These are phyloP conservation scores for Aspergillus tubingensis DNA, from an alignment of 2,329 filamentous ascomycete species.

Conservation along the genomic window DNA sequence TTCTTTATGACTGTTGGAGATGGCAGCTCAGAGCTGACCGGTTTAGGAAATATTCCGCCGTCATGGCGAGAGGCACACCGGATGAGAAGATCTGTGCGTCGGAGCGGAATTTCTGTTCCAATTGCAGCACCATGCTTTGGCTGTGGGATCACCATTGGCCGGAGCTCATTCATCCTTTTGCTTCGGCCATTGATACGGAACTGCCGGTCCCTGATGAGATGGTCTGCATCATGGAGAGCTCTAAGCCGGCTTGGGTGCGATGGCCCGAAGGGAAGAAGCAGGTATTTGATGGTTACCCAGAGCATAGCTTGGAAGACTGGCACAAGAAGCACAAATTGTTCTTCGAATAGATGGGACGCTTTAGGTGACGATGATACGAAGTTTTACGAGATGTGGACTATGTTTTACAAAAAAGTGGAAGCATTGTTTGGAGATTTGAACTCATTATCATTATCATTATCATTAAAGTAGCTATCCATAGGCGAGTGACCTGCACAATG, in stretches of 20 bases:
- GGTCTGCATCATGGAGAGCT: slow-evolving; percentile 48
- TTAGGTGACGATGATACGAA: neutral
- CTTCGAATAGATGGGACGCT: slow-evolving; percentile 19
- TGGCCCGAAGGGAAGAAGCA: slow-evolving; percentile 53
- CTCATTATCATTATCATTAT: neutral
- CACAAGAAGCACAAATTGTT: slow-evolving; percentile 47
- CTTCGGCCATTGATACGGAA: slow-evolving; percentile 52
- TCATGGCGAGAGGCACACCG: slow-evolving; percentile 47
- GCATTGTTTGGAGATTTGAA: neutral
- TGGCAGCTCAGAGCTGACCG: neutral
- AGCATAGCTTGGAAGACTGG: slow-evolving; percentile 48
- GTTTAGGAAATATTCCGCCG: slow-evolving; percentile 46
- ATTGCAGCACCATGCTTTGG: slow-evolving; percentile 52
- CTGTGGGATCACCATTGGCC: slow-evolving; percentile 51
- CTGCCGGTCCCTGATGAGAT: slow-evolving; percentile 49
- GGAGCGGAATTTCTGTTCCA: slow-evolving; percentile 51
- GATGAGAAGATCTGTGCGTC: slow-evolving; percentile 43
- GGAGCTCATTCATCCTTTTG: slow-evolving; percentile 53
- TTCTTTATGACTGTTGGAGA: neutral
- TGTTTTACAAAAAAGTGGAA: neutral
- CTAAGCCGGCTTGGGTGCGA: slow-evolving; percentile 50
- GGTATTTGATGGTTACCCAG: slow-evolving; percentile 42
- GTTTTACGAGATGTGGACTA: slow-evolving; percentile 6
- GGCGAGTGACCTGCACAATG: neutral
- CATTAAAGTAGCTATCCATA: neutral